These are phyloP conservation scores for Gentiana macrophylla DNA, from an alignment of 257 asterid species.

Conservation along the genomic window DNA sequence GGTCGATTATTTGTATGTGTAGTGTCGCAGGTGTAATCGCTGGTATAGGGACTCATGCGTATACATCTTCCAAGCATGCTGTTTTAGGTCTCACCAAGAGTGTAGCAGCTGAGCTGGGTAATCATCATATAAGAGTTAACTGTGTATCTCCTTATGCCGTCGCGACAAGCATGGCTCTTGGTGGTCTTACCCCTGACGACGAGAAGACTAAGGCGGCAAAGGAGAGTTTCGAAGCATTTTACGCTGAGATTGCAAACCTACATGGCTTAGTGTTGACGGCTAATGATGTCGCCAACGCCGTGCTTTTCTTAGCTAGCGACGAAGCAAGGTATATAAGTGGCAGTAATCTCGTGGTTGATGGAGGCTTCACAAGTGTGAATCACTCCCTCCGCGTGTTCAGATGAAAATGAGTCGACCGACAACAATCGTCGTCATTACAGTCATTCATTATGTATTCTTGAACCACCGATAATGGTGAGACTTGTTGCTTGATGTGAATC, in stretches of 20 bases:
- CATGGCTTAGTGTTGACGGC: slow-evolving; percentile 60
- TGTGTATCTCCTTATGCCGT: slow-evolving; percentile 39
- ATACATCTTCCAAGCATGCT: slow-evolving; percentile 43
- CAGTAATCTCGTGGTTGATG: slow-evolving; percentile 77
- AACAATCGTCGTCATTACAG: too few relatives aligned
- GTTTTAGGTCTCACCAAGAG: slow-evolving; percentile 43
- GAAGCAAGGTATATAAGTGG: slow-evolving; percentile 86
- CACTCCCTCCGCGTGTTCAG: slow-evolving; percentile 33
- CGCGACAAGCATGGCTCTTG: slow-evolving; percentile 34
- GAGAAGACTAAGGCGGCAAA: slow-evolving; percentile 58
- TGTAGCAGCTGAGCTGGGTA: slow-evolving; percentile 39
- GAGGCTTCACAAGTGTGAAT: slow-evolving; percentile 44
- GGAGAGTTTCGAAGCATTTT: slow-evolving; percentile 48
- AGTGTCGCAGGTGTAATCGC: slow-evolving; percentile 49
- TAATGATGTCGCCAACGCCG: slow-evolving; percentile 72
- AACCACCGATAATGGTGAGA: too few relatives aligned
- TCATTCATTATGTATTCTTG: too few relatives aligned
- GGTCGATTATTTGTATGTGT: slow-evolving; percentile 60
- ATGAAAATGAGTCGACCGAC: slow-evolving; percentile 13
- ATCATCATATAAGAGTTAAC: slow-evolving; percentile 41
- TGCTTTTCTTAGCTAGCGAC: slow-evolving; percentile 74
- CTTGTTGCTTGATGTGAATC: too few relatives aligned
- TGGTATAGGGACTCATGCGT: slow-evolving; percentile 33
- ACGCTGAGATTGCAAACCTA: slow-evolving; percentile 54
- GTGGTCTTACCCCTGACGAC: slow-evolving; percentile 56